Conservation (phyloP, 306 rosid species). For the Prunus kanzakura region DNA sequence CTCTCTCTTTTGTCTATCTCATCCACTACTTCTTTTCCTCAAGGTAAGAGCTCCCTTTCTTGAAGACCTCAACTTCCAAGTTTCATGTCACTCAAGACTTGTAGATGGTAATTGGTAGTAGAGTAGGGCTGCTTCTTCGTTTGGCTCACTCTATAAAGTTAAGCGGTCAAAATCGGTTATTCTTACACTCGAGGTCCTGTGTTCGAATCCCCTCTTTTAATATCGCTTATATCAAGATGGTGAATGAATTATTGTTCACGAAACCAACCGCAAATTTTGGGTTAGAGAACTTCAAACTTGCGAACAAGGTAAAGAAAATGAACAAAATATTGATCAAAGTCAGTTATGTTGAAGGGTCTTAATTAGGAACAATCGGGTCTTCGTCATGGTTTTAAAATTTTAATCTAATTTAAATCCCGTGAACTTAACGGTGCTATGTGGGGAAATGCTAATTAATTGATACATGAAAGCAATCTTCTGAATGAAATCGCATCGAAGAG, state of each 20-base stretch:
- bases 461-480: neutral
- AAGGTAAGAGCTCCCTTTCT: conserved; percentile 21
- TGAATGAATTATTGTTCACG: neutral
- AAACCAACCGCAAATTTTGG: neutral
- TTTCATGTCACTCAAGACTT: neutral
- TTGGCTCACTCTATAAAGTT: neutral
- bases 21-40: conserved; percentile 15
- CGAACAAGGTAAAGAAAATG: too few species aligned
- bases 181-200: fast-evolving
- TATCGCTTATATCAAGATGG: neutral
- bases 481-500: neutral
- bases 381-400: neutral
- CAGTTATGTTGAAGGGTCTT: too few species aligned
- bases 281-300: neutral
- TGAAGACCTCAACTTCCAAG: conserved; percentile 23
- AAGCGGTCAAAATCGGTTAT: too few species aligned
- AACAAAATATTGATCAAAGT: neutral
- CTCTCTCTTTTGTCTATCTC: neutral
- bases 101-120: neutral
- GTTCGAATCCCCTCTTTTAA: too few species aligned
- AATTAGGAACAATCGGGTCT: neutral
- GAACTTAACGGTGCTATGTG: neutral
- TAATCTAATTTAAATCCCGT: neutral
- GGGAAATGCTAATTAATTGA: neutral
- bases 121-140: neutral